Evolutionary conservation across 768 basidiomycete species (phyloP), one percentile per base, ranked within the genome.

Genomic region (Lentinula sp.): DNA sequence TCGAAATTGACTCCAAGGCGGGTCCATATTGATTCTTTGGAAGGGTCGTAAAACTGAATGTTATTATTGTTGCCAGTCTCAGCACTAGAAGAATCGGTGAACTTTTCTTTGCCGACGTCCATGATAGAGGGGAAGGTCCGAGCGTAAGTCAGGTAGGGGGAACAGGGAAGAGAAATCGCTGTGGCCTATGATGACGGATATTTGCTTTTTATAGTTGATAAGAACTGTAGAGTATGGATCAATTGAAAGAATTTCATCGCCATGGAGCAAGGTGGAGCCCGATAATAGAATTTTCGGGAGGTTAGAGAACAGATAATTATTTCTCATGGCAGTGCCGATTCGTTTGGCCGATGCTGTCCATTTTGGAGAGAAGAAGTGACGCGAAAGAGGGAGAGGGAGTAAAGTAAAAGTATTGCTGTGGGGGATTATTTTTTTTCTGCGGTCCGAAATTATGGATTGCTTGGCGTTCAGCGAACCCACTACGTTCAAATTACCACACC

Each of bases 21-120:
- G 23, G 79, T 80, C 77, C 75, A 78, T 40, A 71, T 63, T 35
- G 71, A 74, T 65, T 80, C 78, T 62, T 80, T 78, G 40, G 76
- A 78, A 13, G 78, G 78, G 65, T 80, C 78, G 57, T 80, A 80
- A 62, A 80, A 75, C 59, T 74, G 37, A 23, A 43, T 42, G 6
- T 43, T 7, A 21, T 37, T 7, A 21, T 37, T 40, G 55, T 56
- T 32, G 55, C 13, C 39, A 55, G n/a, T 23, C 13, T 56, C 55
- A 31, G 55, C 40, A n/a, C 39, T 42, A 9, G 55, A 23, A 2
- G 39, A 10, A 16, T 56, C 55, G 13, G n/a, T 28, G 23, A 56
- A 43, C 40, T 56, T 56, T 40, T 56, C 55, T 43, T 56, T 43
- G 21, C 55, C 55, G n/a, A 21, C 15, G 16, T 56, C 55, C 55